These are phyloP conservation scores for Ganoderma lingzhi DNA, from an alignment of 1,284 basidiomycete species.

Conservation along the genomic window DNA sequence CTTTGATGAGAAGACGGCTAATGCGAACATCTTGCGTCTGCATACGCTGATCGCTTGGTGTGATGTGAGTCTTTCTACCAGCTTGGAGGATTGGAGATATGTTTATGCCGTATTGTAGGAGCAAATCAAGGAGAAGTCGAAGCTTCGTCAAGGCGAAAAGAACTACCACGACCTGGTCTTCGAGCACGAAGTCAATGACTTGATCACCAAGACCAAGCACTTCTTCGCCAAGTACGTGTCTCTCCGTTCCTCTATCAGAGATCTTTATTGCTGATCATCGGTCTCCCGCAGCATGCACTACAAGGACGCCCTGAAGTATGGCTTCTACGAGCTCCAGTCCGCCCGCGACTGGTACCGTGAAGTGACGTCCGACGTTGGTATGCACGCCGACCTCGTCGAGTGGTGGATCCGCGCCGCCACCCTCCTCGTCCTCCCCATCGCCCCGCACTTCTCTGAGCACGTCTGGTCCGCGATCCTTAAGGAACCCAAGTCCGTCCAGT, in stretches of 20 bases:
- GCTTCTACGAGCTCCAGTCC: slow-evolving; percentile 96
- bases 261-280: not conserved
- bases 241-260: too few relatives aligned
- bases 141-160: slow-evolving; percentile 75
- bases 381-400: slow-evolving; percentile 85
- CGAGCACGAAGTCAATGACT: slow-evolving; percentile 90
- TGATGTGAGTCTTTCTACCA: slow-evolving; percentile 61
- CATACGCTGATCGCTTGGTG: slow-evolving; percentile 95
- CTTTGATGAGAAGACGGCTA: slow-evolving; percentile 99
- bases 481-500: slow-evolving; percentile 81
- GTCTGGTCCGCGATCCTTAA: slow-evolving; percentile 85
- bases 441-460: slow-evolving; percentile 96
- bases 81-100: not conserved
- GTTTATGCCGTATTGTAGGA: slow-evolving; percentile 58
- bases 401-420: slow-evolving; percentile 88
- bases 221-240: slow-evolving; percentile 80
- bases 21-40: slow-evolving; percentile 95
- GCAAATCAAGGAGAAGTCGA: slow-evolving; percentile 72
- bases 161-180: slow-evolving; percentile 90
- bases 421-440: slow-evolving; percentile 88
- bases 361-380: slow-evolving; percentile 87
- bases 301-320: slow-evolving; percentile 95
- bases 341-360: slow-evolving; percentile 97
- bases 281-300: slow-evolving; percentile 78
- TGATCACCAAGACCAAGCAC: slow-evolving; percentile 82